These are phyloP conservation scores for Tremella yokohamensis DNA, from an alignment of 768 basidiomycete species.

Conservation along the genomic window DNA sequence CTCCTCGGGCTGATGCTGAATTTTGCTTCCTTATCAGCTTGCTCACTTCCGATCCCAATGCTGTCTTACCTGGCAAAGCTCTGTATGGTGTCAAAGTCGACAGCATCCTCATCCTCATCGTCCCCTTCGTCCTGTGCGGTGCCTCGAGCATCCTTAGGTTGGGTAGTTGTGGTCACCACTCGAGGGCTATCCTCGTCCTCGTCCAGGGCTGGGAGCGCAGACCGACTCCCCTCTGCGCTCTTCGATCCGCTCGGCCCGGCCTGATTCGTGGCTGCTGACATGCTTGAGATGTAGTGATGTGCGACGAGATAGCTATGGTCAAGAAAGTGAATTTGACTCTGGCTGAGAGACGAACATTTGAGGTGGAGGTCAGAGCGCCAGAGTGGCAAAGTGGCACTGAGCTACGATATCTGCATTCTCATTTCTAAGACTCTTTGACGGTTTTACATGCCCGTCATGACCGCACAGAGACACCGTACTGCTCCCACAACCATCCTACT, in stretches of 20 bases:
- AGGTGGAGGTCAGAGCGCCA: too few species aligned
- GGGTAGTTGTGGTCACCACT: too few species aligned
- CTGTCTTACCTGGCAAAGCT: slow-evolving; percentile 38
- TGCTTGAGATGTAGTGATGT: too few species aligned
- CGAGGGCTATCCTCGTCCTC: too few species aligned
- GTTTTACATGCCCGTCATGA: not conserved
- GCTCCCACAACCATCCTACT: slow-evolving; percentile 33
- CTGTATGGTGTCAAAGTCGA: slow-evolving; percentile 41
- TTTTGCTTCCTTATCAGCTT: slow-evolving; percentile 26
- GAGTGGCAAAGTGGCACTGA: not conserved
- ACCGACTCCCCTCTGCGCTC: too few species aligned
- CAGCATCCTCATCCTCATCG: slow-evolving; percentile 41
- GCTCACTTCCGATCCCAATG: not conserved
- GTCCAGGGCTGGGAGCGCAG: too few species aligned
- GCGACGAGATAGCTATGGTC: too few species aligned
- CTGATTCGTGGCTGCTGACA: too few species aligned
- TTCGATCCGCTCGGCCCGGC: too few species aligned
- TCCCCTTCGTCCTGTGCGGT: slow-evolving; percentile 30
- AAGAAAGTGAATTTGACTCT: too few species aligned
- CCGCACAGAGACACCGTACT: slow-evolving; percentile 12
- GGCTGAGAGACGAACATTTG: too few species aligned
- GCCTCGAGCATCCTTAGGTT: too few species aligned
- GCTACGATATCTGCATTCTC: slow-evolving; percentile 7
- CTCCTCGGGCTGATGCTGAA: slow-evolving; percentile 30
- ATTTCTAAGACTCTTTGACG: not conserved